A percentile compares a stretch with the other conserved stretches of the same genome.
Conservation (phyloP, 805 yeast species). For the Sugiyamaella marilandica region DNA sequence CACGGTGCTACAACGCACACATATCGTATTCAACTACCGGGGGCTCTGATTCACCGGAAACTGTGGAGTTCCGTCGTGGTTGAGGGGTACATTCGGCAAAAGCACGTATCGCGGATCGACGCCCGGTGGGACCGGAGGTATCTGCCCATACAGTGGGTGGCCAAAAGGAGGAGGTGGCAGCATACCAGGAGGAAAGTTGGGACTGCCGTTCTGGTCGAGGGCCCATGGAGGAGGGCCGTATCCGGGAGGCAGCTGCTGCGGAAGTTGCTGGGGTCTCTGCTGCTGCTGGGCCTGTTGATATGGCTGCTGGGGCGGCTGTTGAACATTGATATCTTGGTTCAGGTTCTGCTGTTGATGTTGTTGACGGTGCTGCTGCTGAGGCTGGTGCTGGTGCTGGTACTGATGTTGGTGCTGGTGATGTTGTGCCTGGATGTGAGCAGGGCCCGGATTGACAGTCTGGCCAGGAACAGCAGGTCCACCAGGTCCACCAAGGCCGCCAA, state of each 20-base stretch:
- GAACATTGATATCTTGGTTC: neutral
- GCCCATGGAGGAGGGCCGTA: slow-evolving; percentile 7
- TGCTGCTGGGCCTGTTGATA: slow-evolving; percentile 2
- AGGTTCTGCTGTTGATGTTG: neutral
- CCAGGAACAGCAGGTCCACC: neutral
- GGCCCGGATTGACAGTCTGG: neutral
- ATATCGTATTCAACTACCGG: slow-evolving; percentile 2
- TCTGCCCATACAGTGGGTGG: slow-evolving; percentile 19
- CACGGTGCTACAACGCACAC: neutral
- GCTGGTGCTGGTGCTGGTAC: neutral
- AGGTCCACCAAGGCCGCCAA: neutral
- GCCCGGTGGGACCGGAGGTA: slow-evolving; percentile 15
- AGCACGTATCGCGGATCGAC: slow-evolving; percentile 12
- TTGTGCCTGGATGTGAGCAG: neutral
- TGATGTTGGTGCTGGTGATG: slow-evolving; percentile 7
- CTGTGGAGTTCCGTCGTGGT: slow-evolving; percentile 10
- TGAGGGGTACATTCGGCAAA: slow-evolving; percentile 12
- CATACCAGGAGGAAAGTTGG: slow-evolving; percentile 13
- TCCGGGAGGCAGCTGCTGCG: slow-evolving; percentile 18
- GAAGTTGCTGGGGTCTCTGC: neutral
- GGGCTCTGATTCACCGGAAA: slow-evolving; percentile 12
- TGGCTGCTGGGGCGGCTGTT: neutral
- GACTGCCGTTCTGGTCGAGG: slow-evolving; percentile 15
- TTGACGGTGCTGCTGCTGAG: no score
- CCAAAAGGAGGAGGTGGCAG: slow-evolving; percentile 17